Percentiles rank a stretch among this genome's conserved stretches.
These are phyloP conservation scores for Chytriomyces sp. DNA, from an alignment of 192 early-diverging fungal genomes.

Conservation along the genomic window DNA sequence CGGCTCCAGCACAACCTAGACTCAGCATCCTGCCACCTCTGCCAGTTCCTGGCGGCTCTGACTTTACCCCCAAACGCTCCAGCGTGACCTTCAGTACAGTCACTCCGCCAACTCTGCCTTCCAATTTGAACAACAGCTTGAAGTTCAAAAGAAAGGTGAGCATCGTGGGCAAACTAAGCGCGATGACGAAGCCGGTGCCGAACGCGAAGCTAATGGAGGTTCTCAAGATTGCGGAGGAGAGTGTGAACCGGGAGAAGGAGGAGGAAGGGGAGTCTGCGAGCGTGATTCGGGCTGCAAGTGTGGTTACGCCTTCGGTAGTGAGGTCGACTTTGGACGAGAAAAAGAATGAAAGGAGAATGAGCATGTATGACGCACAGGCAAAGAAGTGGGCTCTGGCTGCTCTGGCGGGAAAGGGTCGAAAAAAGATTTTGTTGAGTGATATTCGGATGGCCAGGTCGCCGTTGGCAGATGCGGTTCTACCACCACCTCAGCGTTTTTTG, in stretches of 20 bases:
- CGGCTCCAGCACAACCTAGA: background rate
- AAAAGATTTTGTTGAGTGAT: conserved; percentile 48
- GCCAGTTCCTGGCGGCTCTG: background rate
- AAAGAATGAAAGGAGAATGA: background rate
- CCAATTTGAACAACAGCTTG: too few relatives aligned
- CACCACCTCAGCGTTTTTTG: conserved; percentile 53
- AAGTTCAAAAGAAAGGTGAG: conserved; percentile 9
- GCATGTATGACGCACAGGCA: background rate
- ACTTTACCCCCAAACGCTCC: background rate
- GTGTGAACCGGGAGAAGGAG: background rate
- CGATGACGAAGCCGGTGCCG: background rate
- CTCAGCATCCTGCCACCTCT: background rate
- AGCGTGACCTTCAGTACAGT: background rate
- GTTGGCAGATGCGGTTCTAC: conserved; percentile 50
- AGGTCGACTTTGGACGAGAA: background rate
- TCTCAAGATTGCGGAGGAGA: background rate
- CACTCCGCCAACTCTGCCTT: background rate
- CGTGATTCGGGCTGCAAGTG: background rate
- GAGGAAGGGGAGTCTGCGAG: background rate
- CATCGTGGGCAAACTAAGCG: conserved; percentile 1
- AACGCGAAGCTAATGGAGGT: background rate
- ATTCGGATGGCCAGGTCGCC: conserved; percentile 55
- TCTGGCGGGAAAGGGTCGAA: background rate
- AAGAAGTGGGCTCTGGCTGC: background rate
- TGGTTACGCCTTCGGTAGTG: background rate